Evolutionary conservation across 139 green algal genomes (phyloP), one percentile per base, ranked within the genome.

Genomic region (Ostreobium quekettii): DNA sequence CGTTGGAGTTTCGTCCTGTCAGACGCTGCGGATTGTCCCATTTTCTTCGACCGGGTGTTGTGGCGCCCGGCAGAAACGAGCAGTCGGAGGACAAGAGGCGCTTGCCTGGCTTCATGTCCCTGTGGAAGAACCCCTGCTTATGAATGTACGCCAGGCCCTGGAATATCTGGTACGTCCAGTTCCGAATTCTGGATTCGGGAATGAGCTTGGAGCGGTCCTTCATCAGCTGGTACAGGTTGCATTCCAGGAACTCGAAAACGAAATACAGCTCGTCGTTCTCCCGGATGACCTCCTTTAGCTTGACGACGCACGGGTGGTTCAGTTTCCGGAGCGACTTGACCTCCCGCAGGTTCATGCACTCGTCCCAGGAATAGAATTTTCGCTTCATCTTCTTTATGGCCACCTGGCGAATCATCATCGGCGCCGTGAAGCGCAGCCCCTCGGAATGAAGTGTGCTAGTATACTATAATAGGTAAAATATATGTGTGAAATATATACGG

Each of bases 331-430:
- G 81, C 2, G 83, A 90, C 66, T 85, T 86, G 53, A 86, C 83
- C 77, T 97, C 92, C 1, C 90, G 75, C 76, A 97, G 74, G 26
- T 83, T 82, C 85, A 97, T 94, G 79, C 90, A 96, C 63, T 97
- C 91, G 62, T 97, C 89, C 92, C 92, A 98, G 47, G 71, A 85
- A 74, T 92, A 95, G 62, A 96, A 97, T 64, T 96, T 96, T n/a
- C 91, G 78, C 79, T 97, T 97, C 92, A 98, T 97, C 74, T 93
- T 95, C 76, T 98, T 98, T 49, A 98, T 95, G 2, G 92, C 92
- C 11, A 97, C 90, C 83, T 96, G 76, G 2, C 15, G 66, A 47
- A 22, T 8, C 24, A 66, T 33, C 24, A 11, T n/a, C 19, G 31
- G 42, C 64, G 46, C 39, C 15, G 37, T 15, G 30, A 33, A 22